Base-by-base conservation (phyloP, 23 red algal species). In the Gracilaria vermiculophylla region DNA sequence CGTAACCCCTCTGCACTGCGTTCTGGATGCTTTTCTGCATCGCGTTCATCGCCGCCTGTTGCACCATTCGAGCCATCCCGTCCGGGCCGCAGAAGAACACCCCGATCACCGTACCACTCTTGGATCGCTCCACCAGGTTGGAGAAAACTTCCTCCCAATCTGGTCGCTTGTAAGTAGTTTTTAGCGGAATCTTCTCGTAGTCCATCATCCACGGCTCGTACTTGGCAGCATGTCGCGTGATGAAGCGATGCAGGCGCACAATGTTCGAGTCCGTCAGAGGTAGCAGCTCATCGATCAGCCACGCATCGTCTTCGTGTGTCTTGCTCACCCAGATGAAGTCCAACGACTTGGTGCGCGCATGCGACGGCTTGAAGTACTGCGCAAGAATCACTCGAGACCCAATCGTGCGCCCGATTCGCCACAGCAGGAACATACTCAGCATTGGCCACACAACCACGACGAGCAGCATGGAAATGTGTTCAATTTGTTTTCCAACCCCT, bases 251-350 rank as follows among this genome's bases (percentile, higher is more conserved):
- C 62, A 93, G 73, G 15, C 90, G 90, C 21, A 93, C 90, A 45
- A 77, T 93, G 47, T 84, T 78, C 31, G 90, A 83, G 27, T 85
- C 80, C 42, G 80, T 69, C 65, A 93, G 70, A 23, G 90, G 90
- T 20, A 93, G 69, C 27, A 94, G 58, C 66, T 94, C 92, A n/a
- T 88, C 73, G 32, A 94, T 69, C 37, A 94, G 73, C 92, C 92
- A 94, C 13, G 39, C 53, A 56, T 94, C 92, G 52, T 94, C 82
- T 32, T 80, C 31, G 40, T 87, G 82, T 23, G 81, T 88, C 60
- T 74, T 80, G 60, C 73, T 78, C 42, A 86, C 81, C 92, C 92
- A 94, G 33, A 94, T 86, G 33, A 80, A 94, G 82, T 94, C 92
- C 5, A 94, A 58, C n/a, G 92, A 88, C 56, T 86, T 85, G 15